Percentiles rank a stretch among this genome's conserved stretches.
Conservation (phyloP, 805 yeast species). For the Nakazawaea holstii region DNA sequence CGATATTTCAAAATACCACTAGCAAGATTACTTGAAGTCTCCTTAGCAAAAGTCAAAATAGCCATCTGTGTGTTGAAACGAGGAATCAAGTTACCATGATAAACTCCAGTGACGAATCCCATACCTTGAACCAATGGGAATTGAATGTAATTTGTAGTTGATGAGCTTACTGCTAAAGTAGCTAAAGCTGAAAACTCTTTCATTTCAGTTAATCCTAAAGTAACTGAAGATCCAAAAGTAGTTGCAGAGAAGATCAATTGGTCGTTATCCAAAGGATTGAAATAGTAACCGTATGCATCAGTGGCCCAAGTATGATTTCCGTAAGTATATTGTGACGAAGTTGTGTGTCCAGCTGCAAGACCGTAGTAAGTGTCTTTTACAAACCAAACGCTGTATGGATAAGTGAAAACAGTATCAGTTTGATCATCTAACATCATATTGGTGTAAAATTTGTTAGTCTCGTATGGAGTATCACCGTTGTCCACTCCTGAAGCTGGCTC, state of each 20-base stretch:
- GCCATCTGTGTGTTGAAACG: slow-evolving; percentile 42
- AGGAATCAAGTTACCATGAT: slow-evolving; percentile 43
- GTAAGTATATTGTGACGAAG: slow-evolving; percentile 33
- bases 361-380: slow-evolving; percentile 40
- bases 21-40: slow-evolving; percentile 22
- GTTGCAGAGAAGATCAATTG: slow-evolving; percentile 53
- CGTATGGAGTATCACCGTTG: slow-evolving; percentile 38
- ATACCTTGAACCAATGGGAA: slow-evolving; percentile 54
- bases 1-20: slow-evolving; percentile 32
- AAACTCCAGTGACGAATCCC: slow-evolving; percentile 51
- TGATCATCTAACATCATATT: slow-evolving; percentile 57
- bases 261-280: slow-evolving; percentile 50
- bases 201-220: slow-evolving; percentile 39
- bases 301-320: slow-evolving; percentile 41
- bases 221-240: slow-evolving; percentile 33
- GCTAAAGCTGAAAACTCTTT: slow-evolving; percentile 47
- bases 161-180: slow-evolving; percentile 28
- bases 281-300: slow-evolving; percentile 39
- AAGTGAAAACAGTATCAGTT: slow-evolving; percentile 49
- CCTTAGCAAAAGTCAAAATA: slow-evolving; percentile 30
- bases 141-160: slow-evolving; percentile 32
- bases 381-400: slow-evolving; percentile 61
- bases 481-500: slow-evolving; percentile 42
- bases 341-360: slow-evolving; percentile 57
- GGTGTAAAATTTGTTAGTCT: slow-evolving; percentile 74